Percentiles rank a stretch among this genome's conserved stretches.
phyloP scores from a whole-genome alignment of 179 eudicot species.

The Beta macrorhiza region DNA sequence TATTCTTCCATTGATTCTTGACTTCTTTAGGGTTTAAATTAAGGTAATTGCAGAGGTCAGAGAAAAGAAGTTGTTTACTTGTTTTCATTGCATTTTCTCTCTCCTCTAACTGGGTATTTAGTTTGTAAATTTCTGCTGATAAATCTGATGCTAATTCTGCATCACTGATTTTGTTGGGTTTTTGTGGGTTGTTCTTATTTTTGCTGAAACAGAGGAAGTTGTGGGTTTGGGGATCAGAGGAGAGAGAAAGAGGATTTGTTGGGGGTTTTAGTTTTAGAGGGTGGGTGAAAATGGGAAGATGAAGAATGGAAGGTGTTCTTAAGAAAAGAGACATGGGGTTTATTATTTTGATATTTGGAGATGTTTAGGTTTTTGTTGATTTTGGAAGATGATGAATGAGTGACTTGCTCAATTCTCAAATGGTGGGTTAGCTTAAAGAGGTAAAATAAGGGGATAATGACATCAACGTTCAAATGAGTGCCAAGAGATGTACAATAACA shows the following conservation, averaged over 20 bases:
- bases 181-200: conserved; percentile 7
- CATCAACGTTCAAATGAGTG: not conserved
- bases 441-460: not conserved
- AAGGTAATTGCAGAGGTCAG: conserved; percentile 46
- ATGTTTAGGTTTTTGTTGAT: not conserved
- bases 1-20: conserved; percentile 40
- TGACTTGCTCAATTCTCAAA: not conserved
- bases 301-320: conserved; percentile 7
- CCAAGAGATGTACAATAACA: too few species aligned
- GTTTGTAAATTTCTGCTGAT: conserved; percentile 41
- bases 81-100: conserved; percentile 53
- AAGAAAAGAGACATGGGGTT: conserved; percentile 22
- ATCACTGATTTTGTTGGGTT: conserved; percentile 18
- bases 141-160: conserved; percentile 41
- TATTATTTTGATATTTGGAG: too few species aligned
- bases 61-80: conserved; percentile 51
- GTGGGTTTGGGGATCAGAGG: conserved; percentile 20
- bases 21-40: conserved; percentile 37
- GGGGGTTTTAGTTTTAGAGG: not conserved
- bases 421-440: not conserved
- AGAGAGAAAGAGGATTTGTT: conserved; percentile 14
- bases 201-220: conserved; percentile 37
- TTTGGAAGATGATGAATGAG: not conserved
- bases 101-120: conserved; percentile 36
- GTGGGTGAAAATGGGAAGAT: not conserved